Conservation (phyloP, 192 early-diverging fungal genomes). For the Coemansia sp. region DNA sequence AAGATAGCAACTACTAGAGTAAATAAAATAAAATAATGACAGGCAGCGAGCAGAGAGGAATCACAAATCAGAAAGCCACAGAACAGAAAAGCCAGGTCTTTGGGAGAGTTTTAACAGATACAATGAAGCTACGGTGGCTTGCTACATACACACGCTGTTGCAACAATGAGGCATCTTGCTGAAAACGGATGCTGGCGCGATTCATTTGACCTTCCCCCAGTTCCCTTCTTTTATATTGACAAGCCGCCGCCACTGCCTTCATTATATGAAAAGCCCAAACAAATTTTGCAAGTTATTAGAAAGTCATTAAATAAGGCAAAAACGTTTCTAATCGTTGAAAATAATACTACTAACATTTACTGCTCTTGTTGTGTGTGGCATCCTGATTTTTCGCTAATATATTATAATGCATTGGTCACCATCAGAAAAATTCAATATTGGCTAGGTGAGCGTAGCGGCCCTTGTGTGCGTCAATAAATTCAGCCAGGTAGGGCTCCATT, state of each 20-base stretch:
- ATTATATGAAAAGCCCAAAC: no score
- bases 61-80: background rate
- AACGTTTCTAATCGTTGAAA: background rate
- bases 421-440: background rate
- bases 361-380: background rate
- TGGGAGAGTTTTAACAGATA: background rate
- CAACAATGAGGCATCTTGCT: background rate
- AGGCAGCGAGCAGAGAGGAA: background rate
- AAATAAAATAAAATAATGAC: background rate
- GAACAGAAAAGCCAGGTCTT: background rate
- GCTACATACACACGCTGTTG: background rate
- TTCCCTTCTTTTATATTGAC: background rate
- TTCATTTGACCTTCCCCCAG: background rate
- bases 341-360: background rate
- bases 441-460: background rate
- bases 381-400: background rate
- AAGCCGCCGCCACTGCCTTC: no score
- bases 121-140: background rate
- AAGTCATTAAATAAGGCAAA: background rate
- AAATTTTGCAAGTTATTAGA: no score
- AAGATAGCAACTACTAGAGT: background rate
- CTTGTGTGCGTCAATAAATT: background rate
- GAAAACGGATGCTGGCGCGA: background rate
- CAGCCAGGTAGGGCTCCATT: background rate
- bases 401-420: background rate